phyloP scores from a whole-genome alignment of 345 rosid genomes.

The Turritis glabra region DNA sequence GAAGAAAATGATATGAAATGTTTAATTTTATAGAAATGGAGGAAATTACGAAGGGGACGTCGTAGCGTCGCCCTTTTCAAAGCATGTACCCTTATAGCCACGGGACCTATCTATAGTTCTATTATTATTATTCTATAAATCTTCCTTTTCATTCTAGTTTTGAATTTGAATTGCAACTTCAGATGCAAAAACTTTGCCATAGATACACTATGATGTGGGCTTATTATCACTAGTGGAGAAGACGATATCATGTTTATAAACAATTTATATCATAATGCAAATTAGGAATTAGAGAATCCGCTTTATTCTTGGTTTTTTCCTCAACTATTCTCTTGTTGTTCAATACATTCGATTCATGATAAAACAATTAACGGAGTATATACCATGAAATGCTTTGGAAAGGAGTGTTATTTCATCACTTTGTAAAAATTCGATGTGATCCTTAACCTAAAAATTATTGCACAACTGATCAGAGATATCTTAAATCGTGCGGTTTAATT shows the following conservation, averaged over 20 bases:
- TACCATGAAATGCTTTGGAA: conserved; percentile 1
- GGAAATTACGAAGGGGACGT: conserved; percentile 34
- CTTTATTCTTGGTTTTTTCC: neutral
- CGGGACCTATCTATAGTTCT: conserved; percentile 35
- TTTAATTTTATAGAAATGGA: conserved; percentile 3
- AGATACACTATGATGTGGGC: neutral
- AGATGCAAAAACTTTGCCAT: neutral
- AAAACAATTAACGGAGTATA: neutral
- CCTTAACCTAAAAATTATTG: neutral
- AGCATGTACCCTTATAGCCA: conserved; percentile 35
- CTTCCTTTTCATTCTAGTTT: neutral
- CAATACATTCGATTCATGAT: neutral
- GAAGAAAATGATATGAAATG: conserved; percentile 6
- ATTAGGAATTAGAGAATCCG: neutral
- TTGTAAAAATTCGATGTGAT: neutral
- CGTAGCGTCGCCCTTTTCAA: conserved; percentile 37
- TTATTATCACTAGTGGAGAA: neutral
- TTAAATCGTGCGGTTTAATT: neutral
- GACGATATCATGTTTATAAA: neutral
- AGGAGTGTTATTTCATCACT: neutral
- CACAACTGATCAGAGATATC: neutral
- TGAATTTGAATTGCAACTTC: conserved; percentile 26
- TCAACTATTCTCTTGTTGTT: neutral
- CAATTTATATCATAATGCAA: neutral
- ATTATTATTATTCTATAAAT: conserved; percentile 7